These are phyloP conservation scores for Inga oerstediana DNA, from an alignment of 306 rosid genomes.

Conservation along the genomic window DNA sequence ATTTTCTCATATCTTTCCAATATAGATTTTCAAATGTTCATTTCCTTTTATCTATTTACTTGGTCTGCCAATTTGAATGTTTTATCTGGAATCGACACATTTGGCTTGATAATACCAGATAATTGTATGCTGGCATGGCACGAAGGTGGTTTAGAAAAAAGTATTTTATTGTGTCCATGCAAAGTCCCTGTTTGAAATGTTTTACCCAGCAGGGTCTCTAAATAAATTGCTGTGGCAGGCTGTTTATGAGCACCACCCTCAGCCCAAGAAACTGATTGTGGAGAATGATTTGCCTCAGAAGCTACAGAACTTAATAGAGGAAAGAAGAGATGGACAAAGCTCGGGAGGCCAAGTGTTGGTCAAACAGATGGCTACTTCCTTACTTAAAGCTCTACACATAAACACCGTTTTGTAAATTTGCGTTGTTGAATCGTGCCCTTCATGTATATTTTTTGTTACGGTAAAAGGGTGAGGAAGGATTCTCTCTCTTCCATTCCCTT, in stretches of 20 bases:
- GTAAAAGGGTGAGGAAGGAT: not conserved
- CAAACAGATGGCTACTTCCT: constrained; percentile 98
- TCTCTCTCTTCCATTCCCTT: not conserved
- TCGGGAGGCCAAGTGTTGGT: constrained; percentile 91
- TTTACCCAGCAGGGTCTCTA: constrained; percentile 2
- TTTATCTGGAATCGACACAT: not conserved
- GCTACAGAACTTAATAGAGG: constrained; percentile 92
- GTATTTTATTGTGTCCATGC: not conserved
- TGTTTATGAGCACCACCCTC: constrained; percentile 96
- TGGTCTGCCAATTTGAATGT: not conserved
- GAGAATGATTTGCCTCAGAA: constrained; percentile 96
- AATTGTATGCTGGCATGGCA: constrained; percentile 1
- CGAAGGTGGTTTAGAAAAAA: not conserved
- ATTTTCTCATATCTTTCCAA: not conserved
- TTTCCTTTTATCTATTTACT: not conserved
- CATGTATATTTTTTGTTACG: constrained; percentile 32
- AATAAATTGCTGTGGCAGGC: constrained; percentile 56
- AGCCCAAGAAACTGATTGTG: constrained; percentile 97
- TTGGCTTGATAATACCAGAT: not conserved
- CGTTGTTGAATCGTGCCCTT: constrained; percentile 22
- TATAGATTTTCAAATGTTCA: not conserved
- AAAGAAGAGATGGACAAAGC: constrained; percentile 91
- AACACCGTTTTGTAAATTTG: constrained; percentile 86
- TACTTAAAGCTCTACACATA: constrained; percentile 94
- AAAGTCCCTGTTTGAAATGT: constrained; percentile 10